Evolutionary conservation across 202 grass and related monocot species (phyloP), one percentile per base, ranked within the genome.

Genomic region (Setaria italica): DNA sequence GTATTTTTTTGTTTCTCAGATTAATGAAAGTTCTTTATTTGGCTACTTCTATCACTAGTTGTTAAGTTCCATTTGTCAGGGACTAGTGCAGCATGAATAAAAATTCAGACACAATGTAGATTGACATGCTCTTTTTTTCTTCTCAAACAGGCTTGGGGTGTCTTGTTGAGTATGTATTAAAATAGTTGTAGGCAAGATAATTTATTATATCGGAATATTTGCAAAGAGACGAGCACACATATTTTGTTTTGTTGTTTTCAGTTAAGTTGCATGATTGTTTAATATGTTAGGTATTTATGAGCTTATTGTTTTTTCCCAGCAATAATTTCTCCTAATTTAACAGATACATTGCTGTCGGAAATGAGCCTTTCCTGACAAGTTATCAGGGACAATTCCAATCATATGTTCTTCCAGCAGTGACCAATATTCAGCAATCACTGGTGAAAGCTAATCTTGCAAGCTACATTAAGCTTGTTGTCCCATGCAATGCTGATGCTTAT

Each of bases 401-500:
- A 53, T 74, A 53, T 74, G 70, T 74, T 74, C 47, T 74, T 74
- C 70, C 47, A 19, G 70, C 70, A 53, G 45, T 74, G 48, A 34
- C 13, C 47, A 74, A 53, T 16, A 74, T 74, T 53, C 70, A 74
- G 30, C 70, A 74, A 73, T 53, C 70, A 53, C 16, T 74, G 47
- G 70, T 74, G 29, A 74, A 73, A 51, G 46, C 70, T 53, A 53
- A 74, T 74, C 70, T 74, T 74, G 70, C 48, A 30, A 74, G 48
- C 25, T 53, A 74, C 70, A 53, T 74, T 33, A 74, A 74, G 30
- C 47, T 74, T 33, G 70, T 74, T 74, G 70, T 74, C 13, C 48
- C 70, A 51, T 74, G 70, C 48, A 74, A 74, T 29, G 47, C 70
- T 33, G 70, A 74, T 74, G 48, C 70, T 74, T 74, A 74, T 53